Evolutionary conservation across 257 asterid species (phyloP).

Genomic region (Coffea canephora): DNA sequence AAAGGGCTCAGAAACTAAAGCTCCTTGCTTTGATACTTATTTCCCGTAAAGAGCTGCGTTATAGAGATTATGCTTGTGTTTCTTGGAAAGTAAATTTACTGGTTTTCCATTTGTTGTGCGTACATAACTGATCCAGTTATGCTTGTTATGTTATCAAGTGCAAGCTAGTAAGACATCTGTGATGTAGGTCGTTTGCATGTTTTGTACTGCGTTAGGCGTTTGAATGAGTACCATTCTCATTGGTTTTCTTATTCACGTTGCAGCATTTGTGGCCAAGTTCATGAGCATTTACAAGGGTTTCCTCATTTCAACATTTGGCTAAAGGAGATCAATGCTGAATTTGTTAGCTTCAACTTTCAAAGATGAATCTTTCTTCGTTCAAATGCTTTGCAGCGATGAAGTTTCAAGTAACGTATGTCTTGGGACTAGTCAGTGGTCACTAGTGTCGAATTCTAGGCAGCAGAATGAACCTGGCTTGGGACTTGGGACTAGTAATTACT

Average conservation of each 20-base stretch:
- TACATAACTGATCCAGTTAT: too few species aligned
- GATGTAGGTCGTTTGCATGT: not conserved
- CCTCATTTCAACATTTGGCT: conserved; percentile 91
- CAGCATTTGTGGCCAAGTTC: conserved; percentile 98
- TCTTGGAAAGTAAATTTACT: too few species aligned
- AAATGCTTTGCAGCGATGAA: not conserved
- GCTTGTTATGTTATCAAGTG: too few species aligned
- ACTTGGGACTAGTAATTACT: not conserved
- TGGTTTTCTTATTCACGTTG: conserved; percentile 27
- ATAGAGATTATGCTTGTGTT: too few species aligned
- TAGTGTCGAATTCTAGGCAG: not conserved
- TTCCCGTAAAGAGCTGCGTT: too few species aligned
- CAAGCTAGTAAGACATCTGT: not conserved
- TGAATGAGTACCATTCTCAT: not conserved
- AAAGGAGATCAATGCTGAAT: conserved; percentile 20
- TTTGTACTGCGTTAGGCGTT: not conserved
- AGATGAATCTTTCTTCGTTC: not conserved
- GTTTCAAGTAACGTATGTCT: not conserved
- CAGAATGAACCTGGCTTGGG: not conserved
- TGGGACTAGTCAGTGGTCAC: not conserved
- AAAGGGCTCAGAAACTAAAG: too few species aligned
- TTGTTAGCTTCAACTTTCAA: not conserved
- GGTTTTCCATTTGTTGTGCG: too few species aligned
- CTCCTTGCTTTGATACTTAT: too few species aligned
- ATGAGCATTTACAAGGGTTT: conserved; percentile 95